Evolutionary conservation across 139 green algal species (phyloP), one percentile per base, ranked within the genome.

Genomic region (Haematococcus lacustris): DNA sequence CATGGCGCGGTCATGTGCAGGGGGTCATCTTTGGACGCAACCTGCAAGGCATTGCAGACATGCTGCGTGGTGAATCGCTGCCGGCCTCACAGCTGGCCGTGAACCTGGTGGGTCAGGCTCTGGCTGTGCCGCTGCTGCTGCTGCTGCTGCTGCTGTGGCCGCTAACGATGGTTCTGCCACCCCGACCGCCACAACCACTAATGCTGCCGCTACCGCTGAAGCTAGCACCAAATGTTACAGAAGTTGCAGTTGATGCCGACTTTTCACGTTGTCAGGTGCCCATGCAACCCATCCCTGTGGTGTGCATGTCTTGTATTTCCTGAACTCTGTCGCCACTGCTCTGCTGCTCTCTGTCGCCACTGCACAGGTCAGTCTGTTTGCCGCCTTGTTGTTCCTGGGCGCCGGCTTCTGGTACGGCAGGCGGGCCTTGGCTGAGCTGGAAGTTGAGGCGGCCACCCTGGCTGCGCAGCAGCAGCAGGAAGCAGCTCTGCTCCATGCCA

Each of bases 21-120:
- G 37, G 37, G 6, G 37, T 69, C 38, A 39, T 69, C 6, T 69
- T 69, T 51, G 63, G 63, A 21, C 63, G 63, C 63, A 69, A 69
- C 63, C n/a, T 69, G 6, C 50, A 69, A n/a, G 34, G 35, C 6
- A 6, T 69, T 2, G 26, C 63, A 5, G 34, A 21, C 7, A 34
- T 69, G 63, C 7, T 69, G 35, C 34, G 32, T 5, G 63, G 63
- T 3, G 63, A 69, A 23, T 32, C n/a, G 4, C 4, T 69, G 63
- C 63, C 63, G 33, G 63, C 30, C 2, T 21, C 21, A 13, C 63
- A 69, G 63, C 2, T 69, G 2, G 63, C 63, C 5, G 34, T 47
- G 37, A 69, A 69, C 63, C 37, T 69, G 63, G 63, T 69, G 63
- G 4, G 63, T 21, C 47, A 57, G 13, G 47, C 47, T 28, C 47